Percentiles rank a stretch among this genome's conserved stretches.
Conservation (phyloP, 139 green algal species). For the Diplosphaera chodatii region DNA sequence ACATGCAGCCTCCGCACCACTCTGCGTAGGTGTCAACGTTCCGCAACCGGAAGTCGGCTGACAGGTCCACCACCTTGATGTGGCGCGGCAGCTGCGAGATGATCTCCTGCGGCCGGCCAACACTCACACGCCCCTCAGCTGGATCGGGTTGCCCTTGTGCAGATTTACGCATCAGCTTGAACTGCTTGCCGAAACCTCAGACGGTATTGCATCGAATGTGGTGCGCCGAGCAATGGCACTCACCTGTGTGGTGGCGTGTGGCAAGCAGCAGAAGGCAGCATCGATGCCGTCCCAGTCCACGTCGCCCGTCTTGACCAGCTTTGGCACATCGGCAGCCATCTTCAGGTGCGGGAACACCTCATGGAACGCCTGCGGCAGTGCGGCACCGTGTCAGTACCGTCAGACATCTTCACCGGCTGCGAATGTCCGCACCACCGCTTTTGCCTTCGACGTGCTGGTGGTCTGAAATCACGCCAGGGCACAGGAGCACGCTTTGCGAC, state of each 20-base stretch:
- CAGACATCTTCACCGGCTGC: no score
- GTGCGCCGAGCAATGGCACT: background rate
- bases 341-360: slow-evolving; percentile 90
- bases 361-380: slow-evolving; percentile 54
- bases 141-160: no score
- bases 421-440: no score
- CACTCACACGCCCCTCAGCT: no score
- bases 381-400: no score
- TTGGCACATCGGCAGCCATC: slow-evolving; percentile 51
- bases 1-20: slow-evolving; percentile 55
- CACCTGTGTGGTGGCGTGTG: slow-evolving; percentile 86
- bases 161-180: no score
- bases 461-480: no score
- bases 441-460: no score
- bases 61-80: slow-evolving; percentile 94
- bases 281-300: slow-evolving; percentile 80
- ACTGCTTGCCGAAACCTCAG: no score
- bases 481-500: background rate
- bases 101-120: slow-evolving; percentile 73
- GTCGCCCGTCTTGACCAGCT: slow-evolving; percentile 83
- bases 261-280: slow-evolving; percentile 96
- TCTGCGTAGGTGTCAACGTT: slow-evolving; percentile 81
- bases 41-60: slow-evolving; percentile 89
- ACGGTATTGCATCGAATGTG: no score
- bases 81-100: slow-evolving; percentile 69